Evolutionary conservation across 495 filamentous ascomycete genomes (phyloP), one percentile per base, ranked within the genome.

Genomic region (Tuber calosporum): DNA sequence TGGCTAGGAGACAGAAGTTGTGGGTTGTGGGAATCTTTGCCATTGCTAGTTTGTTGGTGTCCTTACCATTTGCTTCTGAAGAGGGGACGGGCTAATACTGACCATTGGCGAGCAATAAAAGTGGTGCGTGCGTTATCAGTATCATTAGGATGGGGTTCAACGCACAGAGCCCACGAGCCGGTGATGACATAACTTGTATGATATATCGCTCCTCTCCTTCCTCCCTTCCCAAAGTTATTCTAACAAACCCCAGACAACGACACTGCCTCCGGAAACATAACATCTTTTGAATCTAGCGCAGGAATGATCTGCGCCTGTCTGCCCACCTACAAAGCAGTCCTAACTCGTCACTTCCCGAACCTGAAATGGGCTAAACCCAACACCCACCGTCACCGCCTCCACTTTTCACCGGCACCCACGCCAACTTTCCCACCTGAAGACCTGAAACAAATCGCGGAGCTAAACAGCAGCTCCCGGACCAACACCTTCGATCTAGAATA

Each of bases 1-100:
- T 62, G 26, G 53, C 53, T 17, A 62, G 26, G 53, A 62, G 53
- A 13, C 53, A 62, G 53, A 62, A 62, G 26, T 15, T 62, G 11
- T 62, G 53, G 53, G 53, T 62, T 62, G 53, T 62, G 53, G 53
- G 53, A 13, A 62, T 62, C 17, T 62, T 62, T 62, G 5, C 53
- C 5, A 3, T 30, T 62, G 53, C 53, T 30, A 62, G 53, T 62
- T 30, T 62, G 53, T 62, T 62, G 53, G 53, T 62, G n/a, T 62
- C 26, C 26, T 30, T 62, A 26, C 45, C 26, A 13, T 62, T 62
- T 62, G 26, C 22, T 30, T 62, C 9, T 9, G 22, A 48, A 9
- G 19, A 20, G 43, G 43, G 48, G 53, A 62, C 26, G 53, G n/a
- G 17, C 53, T 62, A 62, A 30, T 62, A 62, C 34, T 62, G 53